A percentile compares a stretch with the other conserved stretches of the same genome.
Evolutionary conservation across 164 flowering plant genomes (phyloP).

Genomic region (Amborella trichopoda): DNA sequence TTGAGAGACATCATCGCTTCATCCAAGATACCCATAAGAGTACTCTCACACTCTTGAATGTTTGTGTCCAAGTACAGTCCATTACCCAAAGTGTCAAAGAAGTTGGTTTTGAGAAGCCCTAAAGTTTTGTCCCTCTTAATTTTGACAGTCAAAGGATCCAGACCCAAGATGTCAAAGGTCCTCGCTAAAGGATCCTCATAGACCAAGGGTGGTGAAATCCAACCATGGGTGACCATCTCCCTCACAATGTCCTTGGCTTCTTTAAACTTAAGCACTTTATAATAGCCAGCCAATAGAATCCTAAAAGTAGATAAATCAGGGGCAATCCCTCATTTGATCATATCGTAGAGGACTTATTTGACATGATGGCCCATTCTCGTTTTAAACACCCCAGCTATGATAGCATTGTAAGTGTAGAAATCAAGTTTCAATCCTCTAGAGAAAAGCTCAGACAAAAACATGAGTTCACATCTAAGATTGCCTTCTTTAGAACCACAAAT

Average conservation of each 20-base stretch:
- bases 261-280: constrained; percentile 52
- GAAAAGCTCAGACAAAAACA: constrained; percentile 49
- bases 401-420: constrained; percentile 48
- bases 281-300: constrained; percentile 81
- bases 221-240: constrained; percentile 40
- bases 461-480: constrained; percentile 41
- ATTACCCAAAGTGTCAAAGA: constrained; percentile 75
- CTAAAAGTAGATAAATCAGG: constrained; percentile 40
- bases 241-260: constrained; percentile 40
- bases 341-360: constrained; percentile 40
- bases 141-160: constrained; percentile 37
- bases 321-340: constrained; percentile 38
- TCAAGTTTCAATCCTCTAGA: constrained; percentile 49
- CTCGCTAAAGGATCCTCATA: constrained; percentile 44
- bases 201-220: constrained; percentile 21
- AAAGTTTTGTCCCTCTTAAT: constrained; percentile 63
- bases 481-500: constrained; percentile 58
- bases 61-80: constrained; percentile 87
- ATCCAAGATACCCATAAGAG: constrained; percentile 30
- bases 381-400: constrained; percentile 51
- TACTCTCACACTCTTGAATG: constrained; percentile 45
- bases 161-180: constrained; percentile 48
- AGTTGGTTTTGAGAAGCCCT: constrained; percentile 42
- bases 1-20: constrained; percentile 44
- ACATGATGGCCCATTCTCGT: constrained; percentile 53